Conservation (phyloP, 73 alveolate genomes). For the Tetrahymena elliotti region DNA sequence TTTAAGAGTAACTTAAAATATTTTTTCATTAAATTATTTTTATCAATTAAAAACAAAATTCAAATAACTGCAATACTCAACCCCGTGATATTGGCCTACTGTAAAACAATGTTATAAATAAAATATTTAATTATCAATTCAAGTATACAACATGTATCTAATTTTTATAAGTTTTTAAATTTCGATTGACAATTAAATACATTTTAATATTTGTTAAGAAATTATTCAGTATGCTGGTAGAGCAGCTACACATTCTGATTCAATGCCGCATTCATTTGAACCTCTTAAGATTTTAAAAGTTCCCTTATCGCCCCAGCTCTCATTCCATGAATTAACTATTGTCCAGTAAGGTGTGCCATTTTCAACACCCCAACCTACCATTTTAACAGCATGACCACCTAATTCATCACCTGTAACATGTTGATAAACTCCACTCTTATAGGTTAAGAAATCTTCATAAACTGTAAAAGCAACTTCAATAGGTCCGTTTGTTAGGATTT, state of each 20-base stretch:
- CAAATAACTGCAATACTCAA: no score
- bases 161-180: no score
- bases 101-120: no score
- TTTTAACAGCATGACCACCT: conserved; percentile 93
- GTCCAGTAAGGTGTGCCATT: conserved; percentile 68
- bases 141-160: no score
- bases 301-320: conserved; percentile 74
- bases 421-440: conserved; percentile 80
- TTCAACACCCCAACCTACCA: conserved; percentile 90
- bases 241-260: conserved; percentile 22
- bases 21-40: no score
- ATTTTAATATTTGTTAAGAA: no score
- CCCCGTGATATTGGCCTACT: no score
- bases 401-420: conserved; percentile 65
- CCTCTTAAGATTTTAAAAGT: conserved; percentile 48
- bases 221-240: neutral
- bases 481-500: conserved; percentile 71
- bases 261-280: conserved; percentile 25
- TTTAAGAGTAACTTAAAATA: no score
- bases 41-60: no score
- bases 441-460: conserved; percentile 85
- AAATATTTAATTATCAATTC: no score
- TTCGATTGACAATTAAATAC: no score
- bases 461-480: conserved; percentile 85
- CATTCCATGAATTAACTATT: conserved; percentile 61